Evolutionary conservation across 495 filamentous ascomycete species (phyloP).

Genomic region (Penicillium longicatenatum): DNA sequence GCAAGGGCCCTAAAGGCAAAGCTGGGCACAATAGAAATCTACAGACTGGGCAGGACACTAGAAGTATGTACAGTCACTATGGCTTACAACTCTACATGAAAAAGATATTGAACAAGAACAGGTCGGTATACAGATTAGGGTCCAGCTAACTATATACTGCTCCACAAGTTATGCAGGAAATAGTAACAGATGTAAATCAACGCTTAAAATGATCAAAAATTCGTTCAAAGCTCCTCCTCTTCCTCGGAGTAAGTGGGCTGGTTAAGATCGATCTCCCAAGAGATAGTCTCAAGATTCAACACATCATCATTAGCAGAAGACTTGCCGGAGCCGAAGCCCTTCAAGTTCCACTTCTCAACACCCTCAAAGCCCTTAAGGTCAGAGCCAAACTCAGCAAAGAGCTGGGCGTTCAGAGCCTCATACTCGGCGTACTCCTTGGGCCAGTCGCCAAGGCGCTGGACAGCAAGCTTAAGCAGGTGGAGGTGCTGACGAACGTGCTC

Average conservation of each 20-base stretch:
- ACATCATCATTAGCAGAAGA: slow-evolving; percentile 22
- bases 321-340: slow-evolving; percentile 38
- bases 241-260: slow-evolving; percentile 8
- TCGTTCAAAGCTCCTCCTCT: slow-evolving; percentile 24
- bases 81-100: not conserved
- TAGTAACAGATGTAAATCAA: slow-evolving; percentile 1
- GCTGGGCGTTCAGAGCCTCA: slow-evolving; percentile 21
- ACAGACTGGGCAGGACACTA: too few relatives aligned
- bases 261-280: slow-evolving; percentile 25
- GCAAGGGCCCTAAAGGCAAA: too few relatives aligned
- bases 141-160: slow-evolving; percentile 8
- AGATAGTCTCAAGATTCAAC: slow-evolving; percentile 16
- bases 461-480: slow-evolving; percentile 39
- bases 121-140: slow-evolving; percentile 4
- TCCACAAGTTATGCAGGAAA: not conserved
- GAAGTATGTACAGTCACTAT: too few relatives aligned
- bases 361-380: slow-evolving; percentile 37
- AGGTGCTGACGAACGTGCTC: slow-evolving; percentile 41
- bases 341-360: slow-evolving; percentile 41
- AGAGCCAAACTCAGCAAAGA: slow-evolving; percentile 24
- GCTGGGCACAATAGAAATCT: too few relatives aligned
- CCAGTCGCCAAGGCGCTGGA: slow-evolving; percentile 43
- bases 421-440: slow-evolving; percentile 44
- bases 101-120: not conserved
- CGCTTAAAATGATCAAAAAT: not conserved